Conservation (phyloP, 768 basidiomycete genomes). For the Mycena pura region DNA sequence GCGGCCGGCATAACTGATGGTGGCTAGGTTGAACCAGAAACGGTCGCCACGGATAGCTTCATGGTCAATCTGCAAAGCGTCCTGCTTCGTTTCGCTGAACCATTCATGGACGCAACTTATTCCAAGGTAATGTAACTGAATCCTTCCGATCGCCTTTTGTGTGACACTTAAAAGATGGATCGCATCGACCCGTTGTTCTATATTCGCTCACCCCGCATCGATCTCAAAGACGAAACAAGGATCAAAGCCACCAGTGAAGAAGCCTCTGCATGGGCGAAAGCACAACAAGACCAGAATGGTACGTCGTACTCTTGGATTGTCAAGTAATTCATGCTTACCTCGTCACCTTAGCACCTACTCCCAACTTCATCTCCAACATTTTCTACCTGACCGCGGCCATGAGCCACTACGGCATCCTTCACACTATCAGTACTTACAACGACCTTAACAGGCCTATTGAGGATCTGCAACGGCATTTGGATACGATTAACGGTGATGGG, state of each 20-base stretch:
- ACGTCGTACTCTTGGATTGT: too few relatives aligned
- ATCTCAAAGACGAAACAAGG: conserved; percentile 88
- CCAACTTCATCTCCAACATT: conserved; percentile 95
- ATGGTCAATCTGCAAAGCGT: conserved; percentile 91
- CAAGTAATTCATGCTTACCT: too few relatives aligned
- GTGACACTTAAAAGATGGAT: conserved; percentile 66
- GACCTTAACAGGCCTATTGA: conserved; percentile 77
- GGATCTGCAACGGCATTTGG: conserved; percentile 79
- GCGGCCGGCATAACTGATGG: neutral
- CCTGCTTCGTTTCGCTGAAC: conserved; percentile 86
- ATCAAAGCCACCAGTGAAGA: conserved; percentile 93
- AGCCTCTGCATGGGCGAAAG: conserved; percentile 72
- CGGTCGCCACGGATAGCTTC: conserved; percentile 90
- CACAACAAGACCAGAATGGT: conserved; percentile 56
- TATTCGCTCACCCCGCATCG: conserved; percentile 71
- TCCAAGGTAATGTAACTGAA: conserved; percentile 66
- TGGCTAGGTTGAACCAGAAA: conserved; percentile 76
- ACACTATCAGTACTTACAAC: conserved; percentile 78
- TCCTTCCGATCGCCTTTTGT: neutral
- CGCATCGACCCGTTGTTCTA: conserved; percentile 88
- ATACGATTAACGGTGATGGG: conserved; percentile 74
- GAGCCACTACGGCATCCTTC: conserved; percentile 88
- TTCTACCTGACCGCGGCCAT: conserved; percentile 90
- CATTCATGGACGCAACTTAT: conserved; percentile 92
- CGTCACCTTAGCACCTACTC: conserved; percentile 69